Evolutionary conservation across 1,139 yeast genomes (phyloP).

Genomic region (Scheffersomyces stambukii): DNA sequence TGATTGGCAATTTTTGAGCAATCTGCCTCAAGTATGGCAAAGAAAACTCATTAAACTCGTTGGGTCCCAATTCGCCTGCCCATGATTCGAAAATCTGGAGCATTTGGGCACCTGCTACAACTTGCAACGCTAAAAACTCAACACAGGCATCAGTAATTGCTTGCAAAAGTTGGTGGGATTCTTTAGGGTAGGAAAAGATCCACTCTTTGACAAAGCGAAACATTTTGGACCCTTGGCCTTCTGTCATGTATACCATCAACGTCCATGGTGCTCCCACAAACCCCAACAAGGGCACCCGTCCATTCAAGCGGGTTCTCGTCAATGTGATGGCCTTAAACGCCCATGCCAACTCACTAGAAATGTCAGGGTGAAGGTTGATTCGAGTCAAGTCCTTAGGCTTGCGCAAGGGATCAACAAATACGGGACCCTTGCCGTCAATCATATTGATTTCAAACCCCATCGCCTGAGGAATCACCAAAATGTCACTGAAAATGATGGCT

Average conservation of each 20-base stretch:
- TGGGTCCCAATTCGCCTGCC: conserved; percentile 96
- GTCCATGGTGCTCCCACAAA: conserved; percentile 99
- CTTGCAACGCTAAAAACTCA: conserved; percentile 91
- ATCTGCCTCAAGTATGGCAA: conserved; percentile 85
- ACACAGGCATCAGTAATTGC: conserved; percentile 84
- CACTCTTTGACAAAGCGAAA: conserved; percentile 90
- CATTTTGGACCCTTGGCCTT: conserved; percentile 93
- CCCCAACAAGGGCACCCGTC: conserved; percentile 91
- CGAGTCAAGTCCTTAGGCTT: conserved; percentile 60
- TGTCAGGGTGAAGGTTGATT: conserved; percentile 62
- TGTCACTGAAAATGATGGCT: conserved; percentile 94
- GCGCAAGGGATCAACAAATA: conserved; percentile 84
- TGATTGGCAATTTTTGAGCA: conserved; percentile 59
- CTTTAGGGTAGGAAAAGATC: conserved; percentile 77
- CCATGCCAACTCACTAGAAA: conserved; percentile 80
- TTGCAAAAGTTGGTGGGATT: conserved; percentile 67
- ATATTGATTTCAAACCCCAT: conserved; percentile 95
- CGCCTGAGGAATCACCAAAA: conserved; percentile 95
- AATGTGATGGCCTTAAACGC: conserved; percentile 88
- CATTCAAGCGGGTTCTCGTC: conserved; percentile 77
- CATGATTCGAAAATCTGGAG: conserved; percentile 94
- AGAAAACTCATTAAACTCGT: conserved; percentile 82
- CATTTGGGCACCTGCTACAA: conserved; percentile 97
- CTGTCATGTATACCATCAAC: conserved; percentile 91
- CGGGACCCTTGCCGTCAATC: conserved; percentile 95